Evolutionary conservation across 805 yeast species (phyloP), one percentile per base, ranked within the genome.

Genomic region (Maudiozyma bulderi): DNA sequence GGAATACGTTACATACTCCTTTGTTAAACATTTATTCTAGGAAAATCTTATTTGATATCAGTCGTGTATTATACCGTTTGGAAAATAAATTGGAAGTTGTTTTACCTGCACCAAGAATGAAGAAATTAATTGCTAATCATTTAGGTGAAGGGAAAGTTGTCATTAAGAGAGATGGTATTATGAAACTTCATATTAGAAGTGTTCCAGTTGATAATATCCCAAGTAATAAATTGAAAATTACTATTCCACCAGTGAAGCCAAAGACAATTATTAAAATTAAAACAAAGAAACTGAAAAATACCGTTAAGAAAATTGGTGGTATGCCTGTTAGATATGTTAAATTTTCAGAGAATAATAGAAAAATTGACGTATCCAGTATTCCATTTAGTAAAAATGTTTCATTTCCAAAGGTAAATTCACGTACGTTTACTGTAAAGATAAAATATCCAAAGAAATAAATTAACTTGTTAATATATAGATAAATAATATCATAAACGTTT

Each of bases 1-100:
- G 96, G 96, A 72, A 75, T 42, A 72, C 81, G 8, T 62, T 89
- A 8, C 84, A 82, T 56, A 73, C 84, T 0, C 79, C 84, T 1
- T 62, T 82, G 29, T 52, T 82, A 15, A 75, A 84, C 10, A 66
- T 86, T 1, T 67, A 76, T 40, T 81, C 81, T 34, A 78, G 81
- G 54, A 73, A 90, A 50, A 64, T 74, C 35, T 58, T 91, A 8
- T 81, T 85, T 54, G 84, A 80, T 50, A 58, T 86, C 3, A 72
- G 86, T 47, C 78, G 80, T 40, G 75, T 91, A 8, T 65, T 91
- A 30, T 86, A 79, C 57, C 75, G 75, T 39, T 77, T 89, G 6
- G 66, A 69, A 32, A 82, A 84, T 53, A 72, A 78, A 2, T 74
- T 82, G 43, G 59, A 76, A n/a, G 88, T 88, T 1, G 74, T 69